Evolutionary conservation across 306 rosid genomes (phyloP).

Genomic region (Corylus heterophylla): DNA sequence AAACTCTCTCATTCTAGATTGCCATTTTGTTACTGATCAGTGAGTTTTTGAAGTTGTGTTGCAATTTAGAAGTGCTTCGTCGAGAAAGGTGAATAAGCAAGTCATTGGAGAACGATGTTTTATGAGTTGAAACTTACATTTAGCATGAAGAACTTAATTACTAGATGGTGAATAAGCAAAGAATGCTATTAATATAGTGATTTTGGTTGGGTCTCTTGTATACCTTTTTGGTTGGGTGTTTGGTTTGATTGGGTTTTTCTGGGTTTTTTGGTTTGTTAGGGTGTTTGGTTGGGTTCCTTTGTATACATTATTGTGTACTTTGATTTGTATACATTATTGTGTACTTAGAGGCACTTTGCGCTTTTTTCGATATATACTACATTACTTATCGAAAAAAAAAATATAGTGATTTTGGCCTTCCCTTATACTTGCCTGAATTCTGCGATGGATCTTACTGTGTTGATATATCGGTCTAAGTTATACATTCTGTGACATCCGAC

Average conservation of each 20-base stretch:
- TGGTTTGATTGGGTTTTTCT: no score
- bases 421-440: background rate
- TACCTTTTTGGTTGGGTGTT: no score
- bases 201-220: background rate
- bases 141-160: background rate
- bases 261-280: no score
- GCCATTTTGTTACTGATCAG: background rate
- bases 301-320: no score
- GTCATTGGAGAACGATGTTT: background rate
- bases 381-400: no score
- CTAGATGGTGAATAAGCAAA: background rate
- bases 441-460: background rate
- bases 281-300: no score
- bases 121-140: background rate
- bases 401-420: background rate
- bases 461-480: background rate
- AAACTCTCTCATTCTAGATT: background rate
- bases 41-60: conserved; percentile 4
- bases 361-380: no score
- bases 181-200: background rate
- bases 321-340: no score
- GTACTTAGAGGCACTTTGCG: no score
- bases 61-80: background rate
- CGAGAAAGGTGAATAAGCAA: background rate
- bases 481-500: background rate